phyloP scores from a whole-genome alignment of 2,329 filamentous ascomycete genomes.

The Fusarium temperatum region DNA sequence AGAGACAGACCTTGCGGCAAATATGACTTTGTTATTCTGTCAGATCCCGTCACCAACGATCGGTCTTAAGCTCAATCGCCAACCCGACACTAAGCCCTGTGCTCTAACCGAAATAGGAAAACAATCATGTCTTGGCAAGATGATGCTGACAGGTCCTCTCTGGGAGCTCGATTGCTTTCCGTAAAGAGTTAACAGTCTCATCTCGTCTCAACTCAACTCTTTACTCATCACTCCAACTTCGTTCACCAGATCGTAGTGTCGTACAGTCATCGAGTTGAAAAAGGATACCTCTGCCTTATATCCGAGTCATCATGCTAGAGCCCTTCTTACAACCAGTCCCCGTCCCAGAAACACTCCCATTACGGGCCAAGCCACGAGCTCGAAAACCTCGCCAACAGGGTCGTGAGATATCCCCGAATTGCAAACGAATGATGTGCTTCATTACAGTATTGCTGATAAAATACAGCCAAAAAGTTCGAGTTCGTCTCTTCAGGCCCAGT shows the following conservation, averaged over 20 bases:
- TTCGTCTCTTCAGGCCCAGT: conserved; percentile 40
- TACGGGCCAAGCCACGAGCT: background rate
- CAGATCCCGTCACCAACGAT: accelerated
- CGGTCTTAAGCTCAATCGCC: background rate
- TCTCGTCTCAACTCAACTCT: background rate
- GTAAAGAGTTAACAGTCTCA: conserved; percentile 20
- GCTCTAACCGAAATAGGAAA: conserved; percentile 38
- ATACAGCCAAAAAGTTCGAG: conserved; percentile 38
- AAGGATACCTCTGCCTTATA: background rate
- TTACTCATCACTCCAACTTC: background rate
- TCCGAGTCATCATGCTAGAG: conserved; percentile 19
- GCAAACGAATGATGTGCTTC: background rate
- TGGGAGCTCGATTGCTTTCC: conserved; percentile 13
- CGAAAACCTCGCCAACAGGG: background rate
- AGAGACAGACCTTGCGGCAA: accelerated
- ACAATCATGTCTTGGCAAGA: conserved; percentile 33
- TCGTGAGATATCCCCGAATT: conserved; percentile 1
- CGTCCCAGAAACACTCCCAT: background rate
- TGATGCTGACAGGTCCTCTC: background rate
- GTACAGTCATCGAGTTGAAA: background rate
- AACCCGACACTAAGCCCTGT: background rate
- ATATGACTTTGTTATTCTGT: background rate
- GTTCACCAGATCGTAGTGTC: accelerated
- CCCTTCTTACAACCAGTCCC: conserved; percentile 7
- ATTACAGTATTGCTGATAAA: background rate